These are phyloP conservation scores for Chaetoscypha palmicola DNA, from an alignment of 2,329 filamentous ascomycete genomes.

Conservation along the genomic window DNA sequence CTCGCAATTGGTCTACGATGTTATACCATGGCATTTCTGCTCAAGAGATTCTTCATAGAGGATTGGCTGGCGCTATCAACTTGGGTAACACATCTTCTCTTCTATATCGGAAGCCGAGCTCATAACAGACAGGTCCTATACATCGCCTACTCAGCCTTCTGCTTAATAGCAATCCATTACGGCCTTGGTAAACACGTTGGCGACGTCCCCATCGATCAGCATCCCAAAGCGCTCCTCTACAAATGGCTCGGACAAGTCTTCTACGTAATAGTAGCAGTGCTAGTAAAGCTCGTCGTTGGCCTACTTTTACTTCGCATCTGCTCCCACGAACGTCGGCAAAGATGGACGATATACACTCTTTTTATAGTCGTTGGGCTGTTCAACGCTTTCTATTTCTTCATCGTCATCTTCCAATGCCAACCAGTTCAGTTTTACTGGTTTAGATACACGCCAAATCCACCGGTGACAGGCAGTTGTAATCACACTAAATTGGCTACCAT, in stretches of 20 bases:
- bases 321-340: conserved; percentile 28
- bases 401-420: conserved; percentile 32
- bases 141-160: conserved; percentile 11
- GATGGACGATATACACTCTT: conserved; percentile 28
- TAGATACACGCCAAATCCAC: conserved; percentile 19
- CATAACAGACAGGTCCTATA: conserved; percentile 1
- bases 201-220: conserved; percentile 8
- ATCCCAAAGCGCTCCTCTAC: conserved; percentile 11
- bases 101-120: no score
- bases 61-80: conserved; percentile 42
- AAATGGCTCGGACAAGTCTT: conserved; percentile 30
- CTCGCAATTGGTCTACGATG: conserved; percentile 35
- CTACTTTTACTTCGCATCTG: conserved; percentile 28
- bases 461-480: conserved; percentile 27
- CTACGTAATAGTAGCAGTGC: conserved; percentile 32
- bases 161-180: conserved; percentile 10
- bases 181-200: conserved; percentile 16
- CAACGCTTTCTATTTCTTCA: conserved; percentile 31
- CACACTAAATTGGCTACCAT: conserved; percentile 23
- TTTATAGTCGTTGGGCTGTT: conserved; percentile 29
- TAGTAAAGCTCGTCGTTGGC: conserved; percentile 33
- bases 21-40: conserved; percentile 38
- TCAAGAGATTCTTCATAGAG: conserved; percentile 37
- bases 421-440: conserved; percentile 33
- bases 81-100: conserved; percentile 26